Percentiles rank a stretch among this genome's conserved stretches.
Evolutionary conservation across 225 moss, liverwort and hornwort genomes (phyloP).

Genomic region (Pseudisothecium myosuroides): DNA sequence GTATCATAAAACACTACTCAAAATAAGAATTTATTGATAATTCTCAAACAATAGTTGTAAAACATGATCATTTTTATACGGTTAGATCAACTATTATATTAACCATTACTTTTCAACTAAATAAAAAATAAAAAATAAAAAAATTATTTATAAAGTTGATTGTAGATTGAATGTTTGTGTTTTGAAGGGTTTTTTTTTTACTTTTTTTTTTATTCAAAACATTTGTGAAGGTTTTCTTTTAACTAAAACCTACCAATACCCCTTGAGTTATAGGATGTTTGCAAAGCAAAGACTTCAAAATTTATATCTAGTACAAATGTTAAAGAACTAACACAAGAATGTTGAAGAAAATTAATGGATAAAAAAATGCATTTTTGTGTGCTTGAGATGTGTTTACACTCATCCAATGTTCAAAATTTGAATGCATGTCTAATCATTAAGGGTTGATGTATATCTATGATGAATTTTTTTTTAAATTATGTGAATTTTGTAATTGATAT

Average conservation of each 20-base stretch:
- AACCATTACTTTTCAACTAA: neutral
- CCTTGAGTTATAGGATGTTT: neutral
- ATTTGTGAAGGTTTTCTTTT: neutral
- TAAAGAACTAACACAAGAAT: neutral
- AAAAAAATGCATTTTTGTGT: neutral
- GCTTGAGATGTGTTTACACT: fast-evolving
- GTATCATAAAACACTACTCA: neutral
- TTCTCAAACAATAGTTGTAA: neutral
- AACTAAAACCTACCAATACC: fast-evolving
- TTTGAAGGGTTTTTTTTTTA: too few species aligned
- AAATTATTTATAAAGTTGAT: neutral
- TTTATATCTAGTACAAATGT: neutral
- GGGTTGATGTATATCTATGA: fast-evolving
- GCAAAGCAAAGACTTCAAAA: neutral
- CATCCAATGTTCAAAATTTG: neutral
- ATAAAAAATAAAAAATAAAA: neutral
- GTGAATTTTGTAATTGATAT: neutral
- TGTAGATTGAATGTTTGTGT: neutral
- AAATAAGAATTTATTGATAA: neutral
- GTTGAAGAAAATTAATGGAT: fast-evolving
- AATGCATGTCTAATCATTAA: fast-evolving
- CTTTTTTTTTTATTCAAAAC: neutral
- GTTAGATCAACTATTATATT: neutral
- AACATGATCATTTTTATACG: neutral
- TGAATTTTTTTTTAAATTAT: neutral